Percentiles rank a stretch among this genome's conserved stretches.
phyloP scores from a whole-genome alignment of 441 rosid species.

The Syzygium syzygioides region DNA sequence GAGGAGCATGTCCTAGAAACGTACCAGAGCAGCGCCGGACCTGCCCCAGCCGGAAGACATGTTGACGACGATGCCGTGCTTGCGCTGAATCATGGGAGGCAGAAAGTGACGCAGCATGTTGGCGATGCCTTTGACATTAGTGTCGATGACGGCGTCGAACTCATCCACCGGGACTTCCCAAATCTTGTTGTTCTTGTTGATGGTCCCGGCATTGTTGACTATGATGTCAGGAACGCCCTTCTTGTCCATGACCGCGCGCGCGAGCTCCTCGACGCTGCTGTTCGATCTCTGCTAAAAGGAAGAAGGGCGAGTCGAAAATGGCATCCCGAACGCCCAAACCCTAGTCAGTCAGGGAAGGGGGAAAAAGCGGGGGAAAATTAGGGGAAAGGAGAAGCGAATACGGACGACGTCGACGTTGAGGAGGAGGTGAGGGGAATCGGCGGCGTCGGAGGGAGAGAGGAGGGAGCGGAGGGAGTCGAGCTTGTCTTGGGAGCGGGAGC shows the following conservation, averaged over 20 bases:
- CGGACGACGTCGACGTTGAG: slow-evolving; percentile 67
- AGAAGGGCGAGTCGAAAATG: neutral
- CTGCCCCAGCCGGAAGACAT: slow-evolving; percentile 99
- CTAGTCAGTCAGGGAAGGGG: neutral
- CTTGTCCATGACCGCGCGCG: slow-evolving; percentile 65
- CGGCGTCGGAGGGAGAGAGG: slow-evolving; percentile 32
- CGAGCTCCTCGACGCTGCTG: slow-evolving; percentile 70
- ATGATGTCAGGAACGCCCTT: slow-evolving; percentile 84
- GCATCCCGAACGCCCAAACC: neutral
- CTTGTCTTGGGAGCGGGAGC: slow-evolving; percentile 76
- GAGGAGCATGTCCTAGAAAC: neutral
- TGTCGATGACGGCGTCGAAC: slow-evolving; percentile 82
- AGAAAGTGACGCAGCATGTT: slow-evolving; percentile 88
- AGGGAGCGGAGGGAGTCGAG: slow-evolving; percentile 63
- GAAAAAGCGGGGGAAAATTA: neutral
- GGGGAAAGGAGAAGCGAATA: neutral
- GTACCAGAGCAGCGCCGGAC: slow-evolving; percentile 96
- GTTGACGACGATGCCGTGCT: slow-evolving; percentile 81
- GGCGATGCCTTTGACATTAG: slow-evolving; percentile 79
- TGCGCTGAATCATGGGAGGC: slow-evolving; percentile 73
- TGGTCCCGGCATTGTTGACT: slow-evolving; percentile 93
- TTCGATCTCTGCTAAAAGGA: slow-evolving; percentile 47
- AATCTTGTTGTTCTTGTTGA: slow-evolving; percentile 79
- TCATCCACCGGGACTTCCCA: slow-evolving; percentile 96
- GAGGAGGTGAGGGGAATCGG: slow-evolving; percentile 42